These are phyloP conservation scores for Xylaria grammica DNA, from an alignment of 495 filamentous ascomycete genomes.

Conservation along the genomic window DNA sequence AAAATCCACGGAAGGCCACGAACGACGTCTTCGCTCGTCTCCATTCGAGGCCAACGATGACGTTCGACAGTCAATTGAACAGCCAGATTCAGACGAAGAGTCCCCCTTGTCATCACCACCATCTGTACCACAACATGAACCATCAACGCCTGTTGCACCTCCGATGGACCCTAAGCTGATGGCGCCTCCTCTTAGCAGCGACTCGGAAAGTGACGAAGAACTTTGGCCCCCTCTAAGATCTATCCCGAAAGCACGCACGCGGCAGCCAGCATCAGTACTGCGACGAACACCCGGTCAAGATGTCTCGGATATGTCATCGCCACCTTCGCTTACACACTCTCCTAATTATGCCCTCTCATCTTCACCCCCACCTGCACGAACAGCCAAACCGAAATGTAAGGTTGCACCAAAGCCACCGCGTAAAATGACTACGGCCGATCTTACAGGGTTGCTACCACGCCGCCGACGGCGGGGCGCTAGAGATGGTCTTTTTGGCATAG, in stretches of 20 bases:
- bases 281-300: conserved; percentile 40
- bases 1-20: conserved; percentile 49
- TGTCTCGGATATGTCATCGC: conserved; percentile 52
- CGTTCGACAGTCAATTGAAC: conserved; percentile 33
- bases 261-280: conserved; percentile 28
- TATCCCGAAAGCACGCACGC: conserved; percentile 40
- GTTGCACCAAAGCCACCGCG: conserved; percentile 28
- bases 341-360: conserved; percentile 47
- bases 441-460: conserved; percentile 48
- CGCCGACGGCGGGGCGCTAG: conserved; percentile 37
- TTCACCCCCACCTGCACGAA: conserved; percentile 31
- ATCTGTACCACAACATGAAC: conserved; percentile 21
- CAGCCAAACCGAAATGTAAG: conserved; percentile 28
- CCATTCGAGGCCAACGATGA: conserved; percentile 36
- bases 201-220: conserved; percentile 40
- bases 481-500: conserved; percentile 21
- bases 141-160: conserved; percentile 30
- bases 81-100: conserved; percentile 34
- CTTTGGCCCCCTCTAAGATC: conserved; percentile 47
- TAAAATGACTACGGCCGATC: conserved; percentile 48
- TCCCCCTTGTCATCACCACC: conserved; percentile 27
- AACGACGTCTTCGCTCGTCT: conserved; percentile 32
- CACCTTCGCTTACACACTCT: conserved; percentile 57
- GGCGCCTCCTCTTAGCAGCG: conserved; percentile 52
- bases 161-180: conserved; percentile 46